Conservation (phyloP, 257 asterid genomes). For the Apocynum venetum region DNA sequence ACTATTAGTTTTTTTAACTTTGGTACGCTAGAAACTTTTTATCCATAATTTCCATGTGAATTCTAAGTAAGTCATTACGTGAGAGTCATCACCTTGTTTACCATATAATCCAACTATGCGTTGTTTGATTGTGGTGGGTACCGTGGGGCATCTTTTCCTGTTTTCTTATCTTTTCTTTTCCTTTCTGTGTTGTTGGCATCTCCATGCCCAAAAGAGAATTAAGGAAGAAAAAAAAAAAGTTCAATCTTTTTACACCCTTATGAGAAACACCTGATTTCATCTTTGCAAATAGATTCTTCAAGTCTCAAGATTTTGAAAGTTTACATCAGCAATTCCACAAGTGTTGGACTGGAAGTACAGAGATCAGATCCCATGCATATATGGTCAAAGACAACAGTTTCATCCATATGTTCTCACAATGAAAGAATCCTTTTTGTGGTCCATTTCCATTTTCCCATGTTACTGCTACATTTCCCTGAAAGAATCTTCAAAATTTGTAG, state of each 20-base stretch:
- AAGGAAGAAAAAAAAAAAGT: not conserved
- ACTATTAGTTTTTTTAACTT: not conserved
- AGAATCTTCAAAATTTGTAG: not conserved
- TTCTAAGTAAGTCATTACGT: not conserved
- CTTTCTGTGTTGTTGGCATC: not conserved
- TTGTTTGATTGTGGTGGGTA: not conserved
- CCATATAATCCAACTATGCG: not conserved
- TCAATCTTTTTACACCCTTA: not conserved
- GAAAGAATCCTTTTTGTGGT: not conserved
- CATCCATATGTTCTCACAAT: not conserved
- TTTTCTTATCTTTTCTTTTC: not conserved
- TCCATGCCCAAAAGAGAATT: not conserved
- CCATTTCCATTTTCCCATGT: not conserved
- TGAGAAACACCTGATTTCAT: not conserved
- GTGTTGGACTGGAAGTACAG: not conserved
- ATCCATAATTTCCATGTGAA: not conserved
- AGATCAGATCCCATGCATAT: not conserved
- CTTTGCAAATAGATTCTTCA: conserved; percentile 3
- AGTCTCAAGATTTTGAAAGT: not conserved
- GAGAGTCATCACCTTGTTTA: not conserved
- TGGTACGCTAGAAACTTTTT: not conserved
- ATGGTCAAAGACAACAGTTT: not conserved
- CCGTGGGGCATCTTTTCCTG: not conserved
- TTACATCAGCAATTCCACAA: conserved; percentile 4
- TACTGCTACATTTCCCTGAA: not conserved